Percentiles rank a stretch among this genome's conserved stretches.
Conservation (phyloP, 1,284 basidiomycete species). For the Kalmanozyma brasiliensis region DNA sequence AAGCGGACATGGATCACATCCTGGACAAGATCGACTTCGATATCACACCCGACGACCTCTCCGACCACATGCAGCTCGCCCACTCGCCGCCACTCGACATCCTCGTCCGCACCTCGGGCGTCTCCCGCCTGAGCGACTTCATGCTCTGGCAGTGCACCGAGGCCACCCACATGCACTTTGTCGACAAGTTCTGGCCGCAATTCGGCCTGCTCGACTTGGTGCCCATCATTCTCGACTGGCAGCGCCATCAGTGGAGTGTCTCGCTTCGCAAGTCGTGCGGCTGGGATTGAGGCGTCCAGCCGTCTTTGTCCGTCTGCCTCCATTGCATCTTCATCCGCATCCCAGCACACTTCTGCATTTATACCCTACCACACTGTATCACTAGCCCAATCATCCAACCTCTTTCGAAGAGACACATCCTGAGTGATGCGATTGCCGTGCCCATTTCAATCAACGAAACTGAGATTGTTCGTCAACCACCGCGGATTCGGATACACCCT, state of each 20-base stretch:
- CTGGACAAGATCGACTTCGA: conserved; percentile 12
- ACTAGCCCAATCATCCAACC: not conserved
- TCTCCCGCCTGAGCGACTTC: conserved; percentile 88
- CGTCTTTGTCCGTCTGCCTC: not conserved
- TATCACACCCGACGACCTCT: conserved; percentile 24
- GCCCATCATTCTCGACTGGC: conserved; percentile 85
- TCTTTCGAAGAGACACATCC: no score
- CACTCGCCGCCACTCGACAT: conserved; percentile 87
- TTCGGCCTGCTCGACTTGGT: conserved; percentile 88
- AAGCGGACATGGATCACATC: not conserved
- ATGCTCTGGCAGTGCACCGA: conserved; percentile 89
- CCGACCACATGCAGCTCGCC: conserved; percentile 68
- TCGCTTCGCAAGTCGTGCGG: conserved; percentile 24
- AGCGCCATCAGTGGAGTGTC: conserved; percentile 70
- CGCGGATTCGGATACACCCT: conserved; percentile 68
- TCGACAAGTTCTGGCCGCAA: conserved; percentile 91
- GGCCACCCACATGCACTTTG: conserved; percentile 89
- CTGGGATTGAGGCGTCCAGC: conserved; percentile 5
- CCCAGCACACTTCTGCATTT: not conserved
- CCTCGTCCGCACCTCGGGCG: conserved; percentile 90
- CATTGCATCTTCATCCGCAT: not conserved
- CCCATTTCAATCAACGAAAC: conserved; percentile 11
- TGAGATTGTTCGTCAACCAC: conserved; percentile 34
- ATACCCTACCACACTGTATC: conserved; percentile 2
- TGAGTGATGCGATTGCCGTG: no score